Evolutionary conservation across 768 basidiomycete species (phyloP).

Genomic region (Suillus luteus): DNA sequence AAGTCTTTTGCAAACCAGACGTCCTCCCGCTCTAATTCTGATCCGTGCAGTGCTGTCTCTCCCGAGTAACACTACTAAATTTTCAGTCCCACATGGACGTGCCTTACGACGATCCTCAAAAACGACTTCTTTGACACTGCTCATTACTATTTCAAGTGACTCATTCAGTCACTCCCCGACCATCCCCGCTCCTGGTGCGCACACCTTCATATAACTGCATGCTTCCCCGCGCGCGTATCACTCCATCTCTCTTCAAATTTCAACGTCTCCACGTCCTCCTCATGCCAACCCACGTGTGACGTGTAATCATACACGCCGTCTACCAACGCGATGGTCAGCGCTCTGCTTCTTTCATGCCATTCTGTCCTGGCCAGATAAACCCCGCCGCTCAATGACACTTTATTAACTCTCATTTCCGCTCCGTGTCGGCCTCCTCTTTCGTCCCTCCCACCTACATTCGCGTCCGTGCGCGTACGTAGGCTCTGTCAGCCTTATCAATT

Average conservation of each 20-base stretch:
- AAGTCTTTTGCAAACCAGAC: too few relatives aligned
- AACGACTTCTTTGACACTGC: neutral
- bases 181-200: neutral
- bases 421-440: neutral
- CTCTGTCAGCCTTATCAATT: neutral
- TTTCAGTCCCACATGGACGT: neutral
- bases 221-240: neutral
- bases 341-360: too few relatives aligned
- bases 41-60: neutral
- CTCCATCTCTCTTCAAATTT: neutral
- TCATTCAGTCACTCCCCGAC: neutral
- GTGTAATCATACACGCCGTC: too few relatives aligned
- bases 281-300: neutral
- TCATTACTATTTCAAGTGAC: neutral
- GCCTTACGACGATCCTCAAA: neutral
- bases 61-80: neutral
- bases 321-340: too few relatives aligned
- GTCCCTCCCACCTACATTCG: neutral
- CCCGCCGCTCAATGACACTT: neutral
- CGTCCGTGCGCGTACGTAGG: neutral
- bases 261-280: neutral
- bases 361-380: neutral
- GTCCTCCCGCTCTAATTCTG: neutral
- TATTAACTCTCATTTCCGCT: conserved; percentile 1
- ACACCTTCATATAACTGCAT: neutral